Base-by-base conservation (phyloP, 1,284 basidiomycete species). In the Clitocybe nebularis region DNA sequence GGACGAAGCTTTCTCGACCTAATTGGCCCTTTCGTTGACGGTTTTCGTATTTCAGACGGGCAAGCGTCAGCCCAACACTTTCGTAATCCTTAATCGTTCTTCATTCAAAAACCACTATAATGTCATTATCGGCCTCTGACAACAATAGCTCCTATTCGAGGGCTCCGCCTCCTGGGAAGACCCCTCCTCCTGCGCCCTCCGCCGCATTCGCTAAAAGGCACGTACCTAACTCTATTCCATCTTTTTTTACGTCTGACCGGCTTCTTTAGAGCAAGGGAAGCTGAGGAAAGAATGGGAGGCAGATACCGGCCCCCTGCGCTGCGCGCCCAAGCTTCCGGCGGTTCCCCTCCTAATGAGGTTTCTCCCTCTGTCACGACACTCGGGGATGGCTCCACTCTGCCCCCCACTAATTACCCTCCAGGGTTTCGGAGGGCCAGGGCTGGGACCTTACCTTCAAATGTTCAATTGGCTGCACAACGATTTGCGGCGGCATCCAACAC, bases 131-230 rank as follows among this genome's bases (percentile, higher is more conserved):
- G 62, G 79, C 86, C 66, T 74, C 75, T 60, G 83, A 86, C 78
- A 83, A 78, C 68, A 80, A 75, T 66, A 72, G 74, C 70, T 74
- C 80, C 64, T 89, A 84, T 77, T 74, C 82, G 58, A 82, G 84
- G 71, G 79, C 75, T 61, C 74, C 85, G 53, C 63, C 70, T 45
- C 84, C 84, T 60, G 88, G 88, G 51, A 90, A 90, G 68, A 90
- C 89, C 2, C 89, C 89, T 47, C 89, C 89, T 47, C 89, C 89
- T 39, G 89, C 89, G 16, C 89, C 89, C 43, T 92, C 89, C 47
- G 89, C 89, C 53, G 89, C 87, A 22, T 92, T 75, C 65, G 88
- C 89, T 33, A 90, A 90, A 75, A 79, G 89, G 89, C 91, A 40
- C 41, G 69, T n/a, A 61, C 19, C 24, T 44, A 41, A 38, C 40